A percentile compares a stretch with the other conserved stretches of the same genome.
Conservation (phyloP, 768 basidiomycete genomes). For the Calocera cornea region DNA sequence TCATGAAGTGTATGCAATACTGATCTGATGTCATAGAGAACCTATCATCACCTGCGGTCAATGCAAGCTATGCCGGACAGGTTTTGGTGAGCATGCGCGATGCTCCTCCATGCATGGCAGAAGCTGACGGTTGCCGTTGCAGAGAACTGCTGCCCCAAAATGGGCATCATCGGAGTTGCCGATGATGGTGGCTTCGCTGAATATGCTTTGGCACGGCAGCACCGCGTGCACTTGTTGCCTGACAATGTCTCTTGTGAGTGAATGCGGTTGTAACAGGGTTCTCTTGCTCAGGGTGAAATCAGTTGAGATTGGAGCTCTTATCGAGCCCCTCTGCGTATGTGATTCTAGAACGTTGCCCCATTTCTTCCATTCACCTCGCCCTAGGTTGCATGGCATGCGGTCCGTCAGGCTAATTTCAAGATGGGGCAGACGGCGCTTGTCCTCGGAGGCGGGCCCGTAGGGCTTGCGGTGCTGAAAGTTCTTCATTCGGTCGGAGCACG, state of each 20-base stretch:
- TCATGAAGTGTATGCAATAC: not conserved
- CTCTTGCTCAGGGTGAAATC: not conserved
- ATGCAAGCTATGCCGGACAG: conserved; percentile 17
- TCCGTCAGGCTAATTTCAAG: conserved; percentile 30
- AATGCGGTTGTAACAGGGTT: not conserved
- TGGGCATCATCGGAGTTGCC: conserved; percentile 18
- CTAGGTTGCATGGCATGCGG: conserved; percentile 35
- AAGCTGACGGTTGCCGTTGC: not conserved
- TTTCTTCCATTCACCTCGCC: conserved; percentile 21
- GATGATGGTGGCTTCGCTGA: conserved; percentile 34
- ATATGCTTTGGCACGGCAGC: conserved; percentile 28
- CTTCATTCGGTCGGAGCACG: conserved; percentile 24
- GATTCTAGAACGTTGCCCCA: not conserved
- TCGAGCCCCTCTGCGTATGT: conserved; percentile 21
- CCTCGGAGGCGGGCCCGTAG: conserved; percentile 33
- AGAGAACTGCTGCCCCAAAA: conserved; percentile 2
- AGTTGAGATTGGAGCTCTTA: conserved; percentile 36
- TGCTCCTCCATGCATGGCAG: not conserved
- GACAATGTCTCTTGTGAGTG: conserved; percentile 27
- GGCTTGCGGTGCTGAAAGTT: conserved; percentile 29
- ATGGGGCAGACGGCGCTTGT: conserved; percentile 31
- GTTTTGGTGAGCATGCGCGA: not conserved
- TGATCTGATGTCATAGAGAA: conserved; percentile 23
- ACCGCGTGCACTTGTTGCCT: conserved; percentile 30
- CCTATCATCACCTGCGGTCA: conserved; percentile 29